Conservation (phyloP, 441 rosid species). For the Erodium texanum region DNA sequence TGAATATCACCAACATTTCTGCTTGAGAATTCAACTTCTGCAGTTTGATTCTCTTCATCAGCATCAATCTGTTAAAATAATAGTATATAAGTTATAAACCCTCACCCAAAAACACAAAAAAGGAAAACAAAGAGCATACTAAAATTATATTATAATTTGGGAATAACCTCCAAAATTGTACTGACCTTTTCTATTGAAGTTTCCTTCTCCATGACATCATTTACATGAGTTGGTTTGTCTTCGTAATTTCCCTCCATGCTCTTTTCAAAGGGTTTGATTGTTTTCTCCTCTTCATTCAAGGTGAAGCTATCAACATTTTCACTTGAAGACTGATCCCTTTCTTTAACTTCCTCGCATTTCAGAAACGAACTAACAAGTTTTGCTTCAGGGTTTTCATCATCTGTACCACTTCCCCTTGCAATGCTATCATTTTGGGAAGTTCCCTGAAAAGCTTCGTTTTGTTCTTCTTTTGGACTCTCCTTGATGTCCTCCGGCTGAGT, state of each 20-base stretch:
- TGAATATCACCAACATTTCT: constrained; percentile 17
- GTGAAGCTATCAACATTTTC: constrained; percentile 19
- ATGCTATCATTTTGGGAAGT: constrained; percentile 11
- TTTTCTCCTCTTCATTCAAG: constrained; percentile 10
- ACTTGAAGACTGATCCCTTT: constrained; percentile 5
- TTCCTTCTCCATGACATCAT: not conserved
- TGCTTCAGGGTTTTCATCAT: constrained; percentile 11
- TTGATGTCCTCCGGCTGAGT: constrained; percentile 13
- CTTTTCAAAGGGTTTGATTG: constrained; percentile 11
- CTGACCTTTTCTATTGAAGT: constrained; percentile 8
- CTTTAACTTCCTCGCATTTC: constrained; percentile 15
- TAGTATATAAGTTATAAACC: not conserved
- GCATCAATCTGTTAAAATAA: constrained; percentile 12
- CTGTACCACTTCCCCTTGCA: constrained; percentile 11
- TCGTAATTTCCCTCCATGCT: constrained; percentile 14
- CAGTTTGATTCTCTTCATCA: constrained; percentile 14
- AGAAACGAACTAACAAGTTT: constrained; percentile 12
- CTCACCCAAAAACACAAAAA: not conserved
- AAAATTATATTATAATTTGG: not conserved
- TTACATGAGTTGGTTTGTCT: constrained; percentile 11
- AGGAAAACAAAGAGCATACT: not conserved
- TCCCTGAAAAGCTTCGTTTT: constrained; percentile 14
- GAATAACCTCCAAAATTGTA: not conserved
- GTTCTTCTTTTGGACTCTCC: constrained; percentile 15
- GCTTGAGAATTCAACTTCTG: constrained; percentile 18